A percentile compares a stretch with the other conserved stretches of the same genome.
Evolutionary conservation across 192 early-diverging fungal species (phyloP).

Genomic region (Linnemannia zychae): DNA sequence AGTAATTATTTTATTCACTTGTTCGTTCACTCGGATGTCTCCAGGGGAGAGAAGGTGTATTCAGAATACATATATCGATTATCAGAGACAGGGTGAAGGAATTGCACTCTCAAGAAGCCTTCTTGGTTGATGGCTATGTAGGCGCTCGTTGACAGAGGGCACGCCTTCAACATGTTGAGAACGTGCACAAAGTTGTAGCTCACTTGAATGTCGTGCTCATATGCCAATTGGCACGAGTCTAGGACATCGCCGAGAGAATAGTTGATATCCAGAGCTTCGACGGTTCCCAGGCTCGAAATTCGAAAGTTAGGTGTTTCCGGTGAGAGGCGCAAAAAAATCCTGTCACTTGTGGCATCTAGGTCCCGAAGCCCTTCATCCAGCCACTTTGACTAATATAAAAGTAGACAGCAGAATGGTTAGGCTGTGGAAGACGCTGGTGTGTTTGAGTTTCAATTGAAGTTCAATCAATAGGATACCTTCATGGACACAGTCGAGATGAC

Average conservation of each 20-base stretch:
- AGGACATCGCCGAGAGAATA: constrained; percentile 53
- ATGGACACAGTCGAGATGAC: constrained; percentile 30
- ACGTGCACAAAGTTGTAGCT: constrained; percentile 52
- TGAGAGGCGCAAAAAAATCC: constrained; percentile 42
- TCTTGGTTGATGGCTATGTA: constrained; percentile 40
- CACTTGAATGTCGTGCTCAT: constrained; percentile 23
- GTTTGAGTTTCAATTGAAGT: too few species aligned
- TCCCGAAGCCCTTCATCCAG: constrained; percentile 50
- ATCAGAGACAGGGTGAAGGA: constrained; percentile 34
- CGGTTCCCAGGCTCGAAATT: constrained; percentile 49
- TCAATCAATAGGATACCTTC: constrained; percentile 24
- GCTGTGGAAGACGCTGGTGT: too few species aligned
- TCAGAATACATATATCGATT: constrained; percentile 37
- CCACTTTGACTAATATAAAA: constrained; percentile 35
- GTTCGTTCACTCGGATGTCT: constrained; percentile 17
- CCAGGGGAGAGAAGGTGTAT: constrained; percentile 40
- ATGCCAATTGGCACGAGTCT: constrained; percentile 28
- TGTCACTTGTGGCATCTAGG: constrained; percentile 47
- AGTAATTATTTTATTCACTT: background rate
- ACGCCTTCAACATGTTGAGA: constrained; percentile 36
- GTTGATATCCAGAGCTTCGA: constrained; percentile 53
- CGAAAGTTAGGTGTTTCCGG: constrained; percentile 46
- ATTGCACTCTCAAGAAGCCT: constrained; percentile 47
- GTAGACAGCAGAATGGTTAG: background rate
- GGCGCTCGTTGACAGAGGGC: constrained; percentile 24